Base-by-base conservation (phyloP, 306 rosid species). In the Medicago arabica region DNA sequence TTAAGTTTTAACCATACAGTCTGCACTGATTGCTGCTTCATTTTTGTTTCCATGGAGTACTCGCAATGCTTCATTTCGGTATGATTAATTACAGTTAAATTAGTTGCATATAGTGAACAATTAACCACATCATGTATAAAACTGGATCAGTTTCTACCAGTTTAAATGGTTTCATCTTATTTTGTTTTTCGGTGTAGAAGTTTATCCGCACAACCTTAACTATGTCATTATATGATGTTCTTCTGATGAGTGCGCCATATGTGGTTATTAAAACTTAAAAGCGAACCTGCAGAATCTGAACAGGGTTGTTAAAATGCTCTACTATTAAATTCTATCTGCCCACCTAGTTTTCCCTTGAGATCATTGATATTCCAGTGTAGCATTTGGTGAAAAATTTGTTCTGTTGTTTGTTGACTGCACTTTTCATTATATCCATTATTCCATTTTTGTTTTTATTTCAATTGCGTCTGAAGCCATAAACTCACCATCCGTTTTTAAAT, bases 231-330 rank as follows among this genome's bases (percentile, higher is more conserved):
- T 17, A 10, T 19, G 28, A 18, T 65, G 70, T 19, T 65, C 6
- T 40, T 65, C 9, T 18, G 51, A 39, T 40, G 51, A 10, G 71
- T 66, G 70, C 11, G 5, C 16, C 34, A 39, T 5, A 39, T 38
- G 69, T 63, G 69, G 28, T 36, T 63, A 63, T 38, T 64, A 64
- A 38, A 64, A 64, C 25, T 64, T 64, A 16, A 38, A 17, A 16
- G 47, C 28, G 39, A 16, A 64, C 28, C 46, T 40, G 28, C 47
- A 64, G 50, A 64, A 38, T 38, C 13, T 40, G 65, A 16, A 14
- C 69, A 16, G 3, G 8, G 39, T 64, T 64, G 31, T 17, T 40
- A 39, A 39, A 39, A 17, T 5, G 31, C 16, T 9, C 28, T 18
- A 43, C 69, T 34, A 5, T 21, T 19, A 36, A 51, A 11, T 5